Evolutionary conservation across 768 basidiomycete genomes (phyloP), one percentile per base, ranked within the genome.

Genomic region (Neoboletus subvelutipes): DNA sequence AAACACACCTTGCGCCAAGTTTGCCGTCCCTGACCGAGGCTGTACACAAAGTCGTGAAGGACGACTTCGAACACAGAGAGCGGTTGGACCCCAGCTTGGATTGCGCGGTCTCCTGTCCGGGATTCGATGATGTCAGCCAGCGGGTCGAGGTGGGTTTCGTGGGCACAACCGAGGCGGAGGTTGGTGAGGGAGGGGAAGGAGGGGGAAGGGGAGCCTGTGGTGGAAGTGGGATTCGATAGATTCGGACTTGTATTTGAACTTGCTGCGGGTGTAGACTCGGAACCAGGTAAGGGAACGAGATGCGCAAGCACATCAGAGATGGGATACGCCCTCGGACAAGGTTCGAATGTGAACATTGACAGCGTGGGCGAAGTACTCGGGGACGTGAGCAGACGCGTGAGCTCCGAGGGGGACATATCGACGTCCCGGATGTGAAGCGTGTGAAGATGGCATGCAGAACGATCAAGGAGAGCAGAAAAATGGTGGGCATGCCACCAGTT

Each of bases 401-500:
- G 60, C 45, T 67, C 65, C 37, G 22, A 22, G 9, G 63, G 66
- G 29, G 66, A 67, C 41, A 67, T 59, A n/a, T 67, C 66, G 12
- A 65, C 60, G 26, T 65, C 58, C 13, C 47, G 60, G 17, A 67
- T 65, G 15, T 42, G 54, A n/a, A 67, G 56, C 13, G 65, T 45
- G 8, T 56, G 52, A 4, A 67, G 57, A 41, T 56, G 66, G 13
- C 65, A 67, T 12, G 29, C 58, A 3, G 65, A 67, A 15, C 65
- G 66, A 43, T 68, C 57, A 1, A 67, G 56, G 20, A 67, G 60
- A 24, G 63, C 56, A 22, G 65, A 67, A 11, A 67, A 67, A 36
- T 62, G 65, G 10, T 37, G 57, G 0, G 57, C 57, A 48, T 67
- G 65, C 65, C 65, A 68, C 66, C 60, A 62, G n/a, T 54, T 54